These are phyloP conservation scores for Suhomyces tanzawaensis DNA, from an alignment of 805 yeast genomes.

Conservation along the genomic window DNA sequence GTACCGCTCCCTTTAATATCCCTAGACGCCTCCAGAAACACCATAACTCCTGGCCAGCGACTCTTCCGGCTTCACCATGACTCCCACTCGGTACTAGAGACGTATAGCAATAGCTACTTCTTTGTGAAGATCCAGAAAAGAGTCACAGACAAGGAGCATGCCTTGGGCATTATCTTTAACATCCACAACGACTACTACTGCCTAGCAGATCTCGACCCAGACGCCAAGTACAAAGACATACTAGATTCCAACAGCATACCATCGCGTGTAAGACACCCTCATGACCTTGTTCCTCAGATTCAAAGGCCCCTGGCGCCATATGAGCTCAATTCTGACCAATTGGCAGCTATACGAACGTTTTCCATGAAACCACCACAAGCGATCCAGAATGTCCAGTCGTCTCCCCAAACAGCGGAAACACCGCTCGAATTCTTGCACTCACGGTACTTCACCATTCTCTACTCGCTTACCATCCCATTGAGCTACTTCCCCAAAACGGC, in stretches of 20 bases:
- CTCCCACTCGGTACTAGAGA: constrained; percentile 7
- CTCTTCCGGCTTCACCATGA: constrained; percentile 9
- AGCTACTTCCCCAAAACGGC: constrained; percentile 50
- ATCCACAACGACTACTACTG: constrained; percentile 13
- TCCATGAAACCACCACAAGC: constrained; percentile 19
- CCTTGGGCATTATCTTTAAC: constrained; percentile 12
- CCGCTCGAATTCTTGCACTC: constrained; percentile 31
- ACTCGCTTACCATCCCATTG: constrained; percentile 40
- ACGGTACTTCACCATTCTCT: constrained; percentile 35
- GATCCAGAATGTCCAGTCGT: not conserved
- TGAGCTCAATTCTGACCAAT: not conserved
- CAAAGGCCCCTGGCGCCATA: no score
- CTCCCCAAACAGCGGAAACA: constrained; percentile 8
- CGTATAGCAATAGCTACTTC: constrained; percentile 11
- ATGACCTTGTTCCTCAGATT: no score
- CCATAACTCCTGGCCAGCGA: not conserved
- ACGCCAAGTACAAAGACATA: constrained; percentile 8
- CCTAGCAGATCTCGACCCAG: constrained; percentile 10
- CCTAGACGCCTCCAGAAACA: not conserved
- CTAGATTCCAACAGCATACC: no score
- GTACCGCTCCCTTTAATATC: constrained; percentile 1
- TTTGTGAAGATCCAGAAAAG: constrained; percentile 14
- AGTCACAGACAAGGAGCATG: constrained; percentile 12
- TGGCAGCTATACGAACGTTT: constrained; percentile 4
- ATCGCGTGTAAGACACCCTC: no score